A percentile compares a stretch with the other conserved stretches of the same genome.
Conservation (phyloP, 2,329 filamentous ascomycete genomes). For the Diaporthe sp. region DNA sequence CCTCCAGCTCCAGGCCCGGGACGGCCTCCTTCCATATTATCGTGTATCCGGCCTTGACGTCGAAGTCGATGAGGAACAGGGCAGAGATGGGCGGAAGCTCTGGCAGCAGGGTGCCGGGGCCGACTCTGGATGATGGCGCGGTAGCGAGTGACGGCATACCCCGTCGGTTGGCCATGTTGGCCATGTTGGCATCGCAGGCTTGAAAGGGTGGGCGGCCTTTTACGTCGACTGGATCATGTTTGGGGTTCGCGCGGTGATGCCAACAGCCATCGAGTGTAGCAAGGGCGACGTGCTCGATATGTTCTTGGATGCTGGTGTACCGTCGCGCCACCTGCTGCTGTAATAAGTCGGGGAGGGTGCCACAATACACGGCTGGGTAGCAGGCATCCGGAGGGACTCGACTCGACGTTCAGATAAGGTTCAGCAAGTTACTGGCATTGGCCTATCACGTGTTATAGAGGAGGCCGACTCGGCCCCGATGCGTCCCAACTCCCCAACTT, state of each 20-base stretch:
- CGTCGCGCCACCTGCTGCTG: slow-evolving; percentile 10
- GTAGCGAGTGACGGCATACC: slow-evolving; percentile 17
- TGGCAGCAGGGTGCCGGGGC: slow-evolving; percentile 50
- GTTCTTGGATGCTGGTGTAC: not conserved
- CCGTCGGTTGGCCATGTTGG: slow-evolving; percentile 35
- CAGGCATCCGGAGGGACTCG: slow-evolving; percentile 1
- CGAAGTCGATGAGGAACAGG: slow-evolving; percentile 90
- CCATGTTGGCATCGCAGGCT: slow-evolving; percentile 8
- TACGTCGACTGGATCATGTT: slow-evolving; percentile 36
- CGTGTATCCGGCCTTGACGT: slow-evolving; percentile 91
- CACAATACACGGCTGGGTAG: not conserved
- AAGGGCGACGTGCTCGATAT: slow-evolving; percentile 11
- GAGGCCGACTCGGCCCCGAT: slow-evolving; percentile 16
- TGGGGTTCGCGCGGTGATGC: slow-evolving; percentile 25
- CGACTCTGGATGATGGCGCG: slow-evolving; percentile 19
- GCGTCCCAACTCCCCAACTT: slow-evolving; percentile 9
- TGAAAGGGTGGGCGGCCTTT: slow-evolving; percentile 1
- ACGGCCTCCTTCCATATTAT: slow-evolving; percentile 87
- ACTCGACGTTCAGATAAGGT: slow-evolving; percentile 37
- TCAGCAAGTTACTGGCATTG: slow-evolving; percentile 12
- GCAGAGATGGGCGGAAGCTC: slow-evolving; percentile 77
- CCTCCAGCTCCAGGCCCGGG: slow-evolving; percentile 80
- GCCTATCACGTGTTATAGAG: slow-evolving; percentile 31
- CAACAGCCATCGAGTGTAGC: slow-evolving; percentile 16
- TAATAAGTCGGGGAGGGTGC: slow-evolving; percentile 1